A percentile compares a stretch with the other conserved stretches of the same genome.
Conservation (phyloP, 129 eudicot genomes). For the Chrysanthemum seticuspe region DNA sequence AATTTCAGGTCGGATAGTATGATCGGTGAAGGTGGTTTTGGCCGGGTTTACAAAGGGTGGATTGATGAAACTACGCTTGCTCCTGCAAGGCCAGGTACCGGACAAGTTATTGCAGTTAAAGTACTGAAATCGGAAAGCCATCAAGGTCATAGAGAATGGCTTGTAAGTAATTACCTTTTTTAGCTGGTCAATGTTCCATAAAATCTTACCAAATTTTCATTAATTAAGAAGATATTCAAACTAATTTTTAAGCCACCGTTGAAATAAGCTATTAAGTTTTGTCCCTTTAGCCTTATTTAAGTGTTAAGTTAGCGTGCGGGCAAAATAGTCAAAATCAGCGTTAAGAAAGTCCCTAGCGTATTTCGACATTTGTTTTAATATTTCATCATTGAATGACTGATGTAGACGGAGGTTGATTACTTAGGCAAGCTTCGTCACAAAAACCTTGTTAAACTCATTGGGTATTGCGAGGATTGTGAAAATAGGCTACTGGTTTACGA, state of each 20-base stretch:
- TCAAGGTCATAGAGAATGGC: conserved; percentile 83
- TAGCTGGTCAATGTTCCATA: neutral
- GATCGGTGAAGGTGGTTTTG: conserved; percentile 72
- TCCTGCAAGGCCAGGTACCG: conserved; percentile 60
- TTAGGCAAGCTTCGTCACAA: conserved; percentile 63
- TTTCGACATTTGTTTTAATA: too few relatives aligned
- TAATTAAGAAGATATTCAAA: too few relatives aligned
- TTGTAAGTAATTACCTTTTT: conserved; percentile 40
- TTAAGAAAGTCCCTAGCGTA: too few relatives aligned
- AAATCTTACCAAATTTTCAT: neutral
- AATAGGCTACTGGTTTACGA: conserved; percentile 62
- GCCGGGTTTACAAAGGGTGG: conserved; percentile 67
- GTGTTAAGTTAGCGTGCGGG: too few relatives aligned
- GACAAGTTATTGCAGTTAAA: conserved; percentile 61
- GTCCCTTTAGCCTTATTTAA: too few relatives aligned
- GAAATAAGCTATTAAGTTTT: too few relatives aligned
- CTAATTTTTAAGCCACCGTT: too few relatives aligned
- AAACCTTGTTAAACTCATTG: conserved; percentile 68
- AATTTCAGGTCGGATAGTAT: conserved; percentile 60
- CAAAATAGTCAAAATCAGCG: too few relatives aligned
- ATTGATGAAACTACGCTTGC: conserved; percentile 49
- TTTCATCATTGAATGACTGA: neutral
- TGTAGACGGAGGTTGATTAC: conserved; percentile 65
- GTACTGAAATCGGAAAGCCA: conserved; percentile 51
- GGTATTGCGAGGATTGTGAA: conserved; percentile 63